A percentile compares a stretch with the other conserved stretches of the same genome.
Evolutionary conservation across 1,139 yeast genomes (phyloP).

Genomic region (Spencermartinsiella ligniputridi): DNA sequence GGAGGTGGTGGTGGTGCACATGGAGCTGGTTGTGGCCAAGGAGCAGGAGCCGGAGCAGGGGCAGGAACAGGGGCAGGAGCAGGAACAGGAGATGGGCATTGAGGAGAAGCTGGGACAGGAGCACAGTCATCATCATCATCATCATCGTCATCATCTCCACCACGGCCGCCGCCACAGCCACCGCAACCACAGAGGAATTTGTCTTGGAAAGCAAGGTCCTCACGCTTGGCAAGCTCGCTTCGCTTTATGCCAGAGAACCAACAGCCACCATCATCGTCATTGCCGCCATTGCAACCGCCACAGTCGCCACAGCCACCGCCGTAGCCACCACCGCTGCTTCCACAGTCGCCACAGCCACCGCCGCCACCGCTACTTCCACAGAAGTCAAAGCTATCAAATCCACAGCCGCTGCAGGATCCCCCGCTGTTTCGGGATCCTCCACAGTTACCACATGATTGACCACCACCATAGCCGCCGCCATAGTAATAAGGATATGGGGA

Average conservation of each 20-base stretch:
- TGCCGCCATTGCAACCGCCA: slow-evolving; percentile 6
- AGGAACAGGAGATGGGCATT: slow-evolving; percentile 11
- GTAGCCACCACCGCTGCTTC: slow-evolving; percentile 8
- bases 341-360: slow-evolving; percentile 2
- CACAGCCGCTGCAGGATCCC: slow-evolving; percentile 7
- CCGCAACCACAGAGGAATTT: slow-evolving; percentile 1
- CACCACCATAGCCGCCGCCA: neutral
- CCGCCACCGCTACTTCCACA: slow-evolving; percentile 6
- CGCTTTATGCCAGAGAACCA: neutral
- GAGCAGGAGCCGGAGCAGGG: slow-evolving; percentile 9
- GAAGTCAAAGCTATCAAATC: slow-evolving; percentile 4
- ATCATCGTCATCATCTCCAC: neutral
- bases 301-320: slow-evolving; percentile 1
- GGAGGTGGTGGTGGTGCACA: slow-evolving; percentile 9
- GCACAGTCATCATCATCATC: neutral
- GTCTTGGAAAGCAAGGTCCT: neutral
- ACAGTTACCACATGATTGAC: neutral
- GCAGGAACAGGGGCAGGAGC: slow-evolving; percentile 10
- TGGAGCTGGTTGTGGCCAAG: slow-evolving; percentile 10
- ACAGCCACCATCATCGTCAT: slow-evolving; percentile 2
- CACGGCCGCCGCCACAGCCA: slow-evolving; percentile 1
- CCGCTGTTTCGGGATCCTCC: neutral
- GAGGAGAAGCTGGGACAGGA: slow-evolving; percentile 10
- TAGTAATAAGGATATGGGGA: neutral
- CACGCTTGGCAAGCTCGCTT: neutral